Base-by-base conservation (phyloP, 306 rosid genomes). In the Acacia confusa region DNA sequence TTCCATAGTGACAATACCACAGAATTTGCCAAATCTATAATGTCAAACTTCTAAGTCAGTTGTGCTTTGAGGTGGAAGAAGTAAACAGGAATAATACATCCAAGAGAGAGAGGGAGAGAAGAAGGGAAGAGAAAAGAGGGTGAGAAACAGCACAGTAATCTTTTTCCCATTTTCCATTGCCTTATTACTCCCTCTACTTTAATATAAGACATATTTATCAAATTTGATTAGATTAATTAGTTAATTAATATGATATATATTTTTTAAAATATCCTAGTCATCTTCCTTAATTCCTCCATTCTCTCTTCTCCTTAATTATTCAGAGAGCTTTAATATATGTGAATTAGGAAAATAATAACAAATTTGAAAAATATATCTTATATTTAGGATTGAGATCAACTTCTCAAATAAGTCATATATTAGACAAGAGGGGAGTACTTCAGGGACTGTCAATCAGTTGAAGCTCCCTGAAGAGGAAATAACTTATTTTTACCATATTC, bases 1-100 rank as follows among this genome's bases (percentile, higher is more conserved):
- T 87, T 95, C 99, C 58, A 85, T 66, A 2, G 94, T 95, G 70
- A 95, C 88, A 38, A 93, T 89, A 78, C 97, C 97, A 87, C 99
- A 95, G 84, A 95, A 95, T 85, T 85, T 93, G 78, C 92, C 95
- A 80, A 95, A 95, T 74, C 98, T 95, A 77, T 22, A 84, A 82
- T 69, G 76, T 52, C 82, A 84, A 72, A 84, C 25, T 73, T 45
- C 68, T 11, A 60, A 75, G 84, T 75, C 74, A 86, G 82, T 58
- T 50, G 78, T 64, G 77, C 48, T 75, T 36, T 73, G 68, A 75
- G 67, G 61, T 28, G 52, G 22, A 32, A 81, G 47, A 50, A 85
- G 72, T 50, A 55, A 71, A 64, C 43, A 2, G 44, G 32, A 75
- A 87, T 63, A 75, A 81, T 73, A 55, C 44, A 30, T 45, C 34